Evolutionary conservation across 495 filamentous ascomycete species (phyloP), one percentile per base, ranked within the genome.

Genomic region (Venustampulla echinocandica): DNA sequence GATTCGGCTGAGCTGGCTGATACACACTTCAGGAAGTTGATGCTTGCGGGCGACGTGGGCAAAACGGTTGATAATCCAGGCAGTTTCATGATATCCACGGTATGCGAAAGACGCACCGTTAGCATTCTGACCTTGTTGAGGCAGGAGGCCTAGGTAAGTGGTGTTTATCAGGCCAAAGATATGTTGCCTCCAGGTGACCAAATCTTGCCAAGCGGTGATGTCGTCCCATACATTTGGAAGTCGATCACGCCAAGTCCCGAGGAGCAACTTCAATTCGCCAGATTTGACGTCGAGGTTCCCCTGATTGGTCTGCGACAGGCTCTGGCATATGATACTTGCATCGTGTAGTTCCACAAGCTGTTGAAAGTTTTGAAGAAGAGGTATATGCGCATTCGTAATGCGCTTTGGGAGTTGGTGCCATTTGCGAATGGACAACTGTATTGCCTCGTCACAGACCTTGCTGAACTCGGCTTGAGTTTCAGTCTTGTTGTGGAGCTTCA

Each of bases 1-100:
- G 56, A 99, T 99, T 41, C 89, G 86, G 58, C 88, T 94, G 10
- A 99, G 77, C 60, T 99, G 93, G 51, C 76, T 85, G 62, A 97
- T 95, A 70, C 93, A 99, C 42, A 97, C 92, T 37, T 97, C 93
- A 1, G 89, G 87, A 54, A 99, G 80, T 54, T 88, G 87, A 61
- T 99, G 93, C 69, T 97, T 97, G 22, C 93, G 79, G 39, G 93
- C 92, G 28, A 99, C 93, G 58, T 97, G 92, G 2, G 93, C 93
- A 58, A 99, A 99, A 15, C 93, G 76, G 62, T 99, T 99, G 67
- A 99, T 99, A 50, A 97, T 99, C 93, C 93, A 99, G 2, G 93
- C 93, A 2, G 92, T 99, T 61, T 99, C 93, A 56, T 99, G 93
- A 56, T 93, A 97, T 39, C 93, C 93, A 35, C 93, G 80, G 58